Conservation (phyloP, 2,329 filamentous ascomycete species). For the Xylariaceae sp. region DNA sequence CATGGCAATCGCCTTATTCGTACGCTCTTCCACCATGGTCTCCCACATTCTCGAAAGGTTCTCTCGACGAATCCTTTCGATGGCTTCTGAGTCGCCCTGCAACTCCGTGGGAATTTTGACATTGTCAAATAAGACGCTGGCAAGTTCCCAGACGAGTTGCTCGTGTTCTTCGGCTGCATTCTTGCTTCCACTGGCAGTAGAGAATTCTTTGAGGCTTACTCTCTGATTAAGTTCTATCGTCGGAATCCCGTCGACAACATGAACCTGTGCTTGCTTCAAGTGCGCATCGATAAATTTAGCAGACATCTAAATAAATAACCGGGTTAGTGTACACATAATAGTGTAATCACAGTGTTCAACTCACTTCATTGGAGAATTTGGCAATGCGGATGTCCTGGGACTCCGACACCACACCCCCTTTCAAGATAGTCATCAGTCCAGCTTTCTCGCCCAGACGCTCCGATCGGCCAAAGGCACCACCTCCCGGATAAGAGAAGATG, state of each 20-base stretch:
- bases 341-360: slow-evolving; percentile 14
- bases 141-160: slow-evolving; percentile 76
- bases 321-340: slow-evolving; percentile 1
- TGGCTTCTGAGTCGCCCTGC: slow-evolving; percentile 32
- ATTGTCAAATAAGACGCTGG: slow-evolving; percentile 82
- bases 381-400: slow-evolving; percentile 60
- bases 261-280: slow-evolving; percentile 50
- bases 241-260: slow-evolving; percentile 54
- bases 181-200: slow-evolving; percentile 32
- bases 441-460: slow-evolving; percentile 36
- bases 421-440: slow-evolving; percentile 49
- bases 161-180: slow-evolving; percentile 54
- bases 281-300: slow-evolving; percentile 52
- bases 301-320: slow-evolving; percentile 40
- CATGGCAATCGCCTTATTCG: slow-evolving; percentile 50
- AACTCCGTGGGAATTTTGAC: slow-evolving; percentile 42
- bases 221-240: slow-evolving; percentile 45
- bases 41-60: slow-evolving; percentile 64
- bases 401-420: slow-evolving; percentile 56
- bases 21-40: slow-evolving; percentile 57
- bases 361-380: slow-evolving; percentile 54
- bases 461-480: slow-evolving; percentile 29
- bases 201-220: slow-evolving; percentile 47
- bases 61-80: slow-evolving; percentile 48
- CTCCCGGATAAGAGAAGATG: slow-evolving; percentile 51